A percentile compares a stretch with the other conserved stretches of the same genome.
phyloP scores from a whole-genome alignment of 768 basidiomycete species.

The Mycena floridula region DNA sequence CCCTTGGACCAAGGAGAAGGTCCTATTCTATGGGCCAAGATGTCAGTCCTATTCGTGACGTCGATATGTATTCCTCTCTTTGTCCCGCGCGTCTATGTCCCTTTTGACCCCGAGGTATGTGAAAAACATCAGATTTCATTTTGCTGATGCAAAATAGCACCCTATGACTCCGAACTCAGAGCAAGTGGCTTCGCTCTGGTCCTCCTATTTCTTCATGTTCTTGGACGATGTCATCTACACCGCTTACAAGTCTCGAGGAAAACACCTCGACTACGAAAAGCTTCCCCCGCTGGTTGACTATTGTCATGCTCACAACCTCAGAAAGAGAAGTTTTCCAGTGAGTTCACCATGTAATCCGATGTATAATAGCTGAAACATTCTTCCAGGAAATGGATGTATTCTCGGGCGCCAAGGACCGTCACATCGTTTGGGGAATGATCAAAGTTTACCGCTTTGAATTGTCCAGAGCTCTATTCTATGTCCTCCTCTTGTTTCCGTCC shows the following conservation, averaged over 20 bases:
- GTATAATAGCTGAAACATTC: no score
- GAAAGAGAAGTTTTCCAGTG: slow-evolving; percentile 17
- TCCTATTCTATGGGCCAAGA: slow-evolving; percentile 45
- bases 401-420: slow-evolving; percentile 29
- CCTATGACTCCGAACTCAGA: slow-evolving; percentile 25
- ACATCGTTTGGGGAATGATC: slow-evolving; percentile 42
- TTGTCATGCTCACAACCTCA: slow-evolving; percentile 18
- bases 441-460: slow-evolving; percentile 29
- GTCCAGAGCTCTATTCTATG: no score
- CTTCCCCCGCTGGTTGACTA: slow-evolving; percentile 28
- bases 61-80: slow-evolving; percentile 46
- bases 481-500: no score
- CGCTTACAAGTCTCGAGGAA: slow-evolving; percentile 21
- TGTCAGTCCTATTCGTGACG: slow-evolving; percentile 37
- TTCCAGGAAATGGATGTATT: slow-evolving; percentile 30
- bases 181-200: slow-evolving; percentile 36
- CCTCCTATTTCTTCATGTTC: slow-evolving; percentile 32
- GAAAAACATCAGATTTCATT: no score
- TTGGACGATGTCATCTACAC: slow-evolving; percentile 27
- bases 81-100: slow-evolving; percentile 50
- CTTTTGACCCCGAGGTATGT: slow-evolving; percentile 43
- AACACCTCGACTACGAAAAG: slow-evolving; percentile 23
- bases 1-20: slow-evolving; percentile 47
- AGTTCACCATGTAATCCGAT: not conserved
- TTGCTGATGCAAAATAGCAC: not conserved